Evolutionary conservation across 495 filamentous ascomycete genomes (phyloP).

Genomic region (Daldinia loculata): DNA sequence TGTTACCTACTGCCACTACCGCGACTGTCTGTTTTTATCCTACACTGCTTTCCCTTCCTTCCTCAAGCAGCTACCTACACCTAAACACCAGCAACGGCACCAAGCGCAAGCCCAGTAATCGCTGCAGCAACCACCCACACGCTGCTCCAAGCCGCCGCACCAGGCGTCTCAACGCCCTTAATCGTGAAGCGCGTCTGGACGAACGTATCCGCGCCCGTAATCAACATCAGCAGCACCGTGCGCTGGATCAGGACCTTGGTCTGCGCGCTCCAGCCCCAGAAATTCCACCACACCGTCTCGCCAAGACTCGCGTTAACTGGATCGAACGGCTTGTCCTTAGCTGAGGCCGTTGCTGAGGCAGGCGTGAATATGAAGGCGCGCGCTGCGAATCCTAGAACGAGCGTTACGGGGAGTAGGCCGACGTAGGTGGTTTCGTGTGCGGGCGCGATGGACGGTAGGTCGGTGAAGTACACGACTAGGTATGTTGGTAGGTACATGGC

Average conservation of each 20-base stretch:
- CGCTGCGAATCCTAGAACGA: slow-evolving; percentile 70
- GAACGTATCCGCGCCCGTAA: slow-evolving; percentile 68
- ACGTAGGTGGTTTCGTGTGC: slow-evolving; percentile 68
- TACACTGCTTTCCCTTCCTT: neutral
- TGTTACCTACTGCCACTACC: neutral
- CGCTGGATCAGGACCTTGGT: slow-evolving; percentile 71
- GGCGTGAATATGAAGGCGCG: slow-evolving; percentile 79
- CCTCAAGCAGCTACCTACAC: neutral
- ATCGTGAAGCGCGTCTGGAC: slow-evolving; percentile 69
- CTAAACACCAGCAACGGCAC: slow-evolving; percentile 61
- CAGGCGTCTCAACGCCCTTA: slow-evolving; percentile 70
- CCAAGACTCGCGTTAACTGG: slow-evolving; percentile 61
- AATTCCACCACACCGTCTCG: slow-evolving; percentile 69
- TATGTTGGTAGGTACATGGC: slow-evolving; percentile 70
- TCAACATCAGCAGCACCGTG: slow-evolving; percentile 66
- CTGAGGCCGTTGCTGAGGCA: slow-evolving; percentile 57
- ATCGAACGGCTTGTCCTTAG: slow-evolving; percentile 54
- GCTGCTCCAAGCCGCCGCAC: slow-evolving; percentile 72
- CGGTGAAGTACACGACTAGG: slow-evolving; percentile 74
- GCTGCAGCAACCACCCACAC: slow-evolving; percentile 73
- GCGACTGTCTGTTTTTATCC: neutral
- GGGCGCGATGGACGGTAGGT: slow-evolving; percentile 68
- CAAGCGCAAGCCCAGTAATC: slow-evolving; percentile 65
- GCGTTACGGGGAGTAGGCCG: slow-evolving; percentile 62
- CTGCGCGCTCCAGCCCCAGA: slow-evolving; percentile 68